A percentile compares a stretch with the other conserved stretches of the same genome.
Evolutionary conservation across 1,284 basidiomycete genomes (phyloP).

Genomic region (Moesziomyces antarcticus): DNA sequence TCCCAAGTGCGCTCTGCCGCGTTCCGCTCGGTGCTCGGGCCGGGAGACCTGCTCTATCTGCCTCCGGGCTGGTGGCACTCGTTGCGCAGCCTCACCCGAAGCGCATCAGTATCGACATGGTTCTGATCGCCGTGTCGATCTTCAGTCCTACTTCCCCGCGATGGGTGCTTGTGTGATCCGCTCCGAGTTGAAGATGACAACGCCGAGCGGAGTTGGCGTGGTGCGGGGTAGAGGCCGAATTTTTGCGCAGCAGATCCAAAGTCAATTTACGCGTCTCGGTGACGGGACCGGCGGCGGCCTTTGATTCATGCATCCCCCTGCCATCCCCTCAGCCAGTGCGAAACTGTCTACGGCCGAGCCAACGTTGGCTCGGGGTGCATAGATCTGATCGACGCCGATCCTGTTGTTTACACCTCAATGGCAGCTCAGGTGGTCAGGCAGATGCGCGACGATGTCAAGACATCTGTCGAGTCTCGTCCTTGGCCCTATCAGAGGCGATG

Average conservation of each 20-base stretch:
- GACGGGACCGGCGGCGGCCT: not conserved
- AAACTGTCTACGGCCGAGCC: too few relatives aligned
- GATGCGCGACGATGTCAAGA: too few relatives aligned
- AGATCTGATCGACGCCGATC: too few relatives aligned
- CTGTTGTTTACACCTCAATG: too few relatives aligned
- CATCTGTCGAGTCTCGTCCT: too few relatives aligned
- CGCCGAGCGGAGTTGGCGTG: not conserved
- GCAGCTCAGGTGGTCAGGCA: too few relatives aligned
- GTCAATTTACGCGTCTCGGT: not conserved
- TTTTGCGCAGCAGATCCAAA: not conserved
- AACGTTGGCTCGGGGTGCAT: too few relatives aligned
- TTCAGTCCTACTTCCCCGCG: too few relatives aligned
- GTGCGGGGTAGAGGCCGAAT: not conserved
- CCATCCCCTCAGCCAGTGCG: too few relatives aligned
- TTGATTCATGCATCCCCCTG: not conserved
- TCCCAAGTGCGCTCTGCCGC: conserved; percentile 20
- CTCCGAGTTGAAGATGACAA: not conserved
- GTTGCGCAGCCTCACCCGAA: conserved; percentile 40
- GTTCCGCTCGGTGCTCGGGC: conserved; percentile 28
- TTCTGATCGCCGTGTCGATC: conserved; percentile 11
- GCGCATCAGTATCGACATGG: conserved; percentile 42
- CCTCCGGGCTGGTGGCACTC: conserved; percentile 61
- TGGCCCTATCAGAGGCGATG: too few relatives aligned
- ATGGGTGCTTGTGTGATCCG: not conserved
- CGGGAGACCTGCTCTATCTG: conserved; percentile 55